Percentiles rank a stretch among this genome's conserved stretches.
These are phyloP conservation scores for Fragilaria radians DNA, from an alignment of 108 stramenopile species.

Conservation along the genomic window DNA sequence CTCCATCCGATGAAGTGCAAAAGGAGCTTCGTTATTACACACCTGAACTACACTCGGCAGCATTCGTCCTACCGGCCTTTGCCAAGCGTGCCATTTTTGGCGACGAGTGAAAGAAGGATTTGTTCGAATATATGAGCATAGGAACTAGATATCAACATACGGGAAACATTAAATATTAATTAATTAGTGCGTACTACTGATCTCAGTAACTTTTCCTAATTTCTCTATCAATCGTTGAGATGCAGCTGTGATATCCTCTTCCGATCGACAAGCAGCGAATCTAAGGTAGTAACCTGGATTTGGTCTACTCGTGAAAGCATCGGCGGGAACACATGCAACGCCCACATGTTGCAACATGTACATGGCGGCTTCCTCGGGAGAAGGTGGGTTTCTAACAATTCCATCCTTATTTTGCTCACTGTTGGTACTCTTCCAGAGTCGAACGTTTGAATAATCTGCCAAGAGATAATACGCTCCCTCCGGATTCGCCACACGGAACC, in stretches of 20 bases:
- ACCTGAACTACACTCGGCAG: constrained; percentile 81
- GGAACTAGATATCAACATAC: too few relatives aligned
- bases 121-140: neutral
- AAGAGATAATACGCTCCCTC: constrained; percentile 68
- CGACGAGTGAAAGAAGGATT: constrained; percentile 2
- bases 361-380: constrained; percentile 53
- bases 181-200: too few relatives aligned
- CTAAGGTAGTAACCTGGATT: constrained; percentile 35
- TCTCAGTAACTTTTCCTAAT: neutral
- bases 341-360: constrained; percentile 43
- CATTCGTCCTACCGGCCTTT: constrained; percentile 94
- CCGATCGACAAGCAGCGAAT: constrained; percentile 64
- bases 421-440: constrained; percentile 7
- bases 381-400: neutral
- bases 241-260: constrained; percentile 38
- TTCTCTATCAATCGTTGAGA: constrained; percentile 15
- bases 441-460: constrained; percentile 41
- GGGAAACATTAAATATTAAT: neutral
- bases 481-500: constrained; percentile 40
- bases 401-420: too few relatives aligned
- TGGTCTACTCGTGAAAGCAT: constrained; percentile 55
- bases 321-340: constrained; percentile 69
- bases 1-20: constrained; percentile 41
- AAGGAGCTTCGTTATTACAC: constrained; percentile 84
- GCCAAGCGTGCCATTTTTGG: constrained; percentile 61